Evolutionary conservation across 2,329 filamentous ascomycete genomes (phyloP).

Genomic region (Incumbomyces lentus): DNA sequence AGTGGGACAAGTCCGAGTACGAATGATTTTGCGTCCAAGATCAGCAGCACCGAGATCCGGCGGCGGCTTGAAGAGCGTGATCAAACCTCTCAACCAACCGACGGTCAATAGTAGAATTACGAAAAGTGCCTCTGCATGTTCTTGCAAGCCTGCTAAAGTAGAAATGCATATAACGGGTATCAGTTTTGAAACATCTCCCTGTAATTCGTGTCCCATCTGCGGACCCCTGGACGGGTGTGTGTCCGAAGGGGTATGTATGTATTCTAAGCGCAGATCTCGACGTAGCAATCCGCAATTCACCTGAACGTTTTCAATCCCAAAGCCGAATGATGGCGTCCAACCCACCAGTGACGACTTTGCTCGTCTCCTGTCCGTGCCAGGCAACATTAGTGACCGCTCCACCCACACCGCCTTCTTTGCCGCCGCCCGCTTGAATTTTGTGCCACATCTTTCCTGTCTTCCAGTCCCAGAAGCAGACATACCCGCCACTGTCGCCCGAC

Average conservation of each 20-base stretch:
- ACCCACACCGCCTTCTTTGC: conserved; percentile 39
- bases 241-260: no score
- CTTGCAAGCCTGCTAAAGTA: no score
- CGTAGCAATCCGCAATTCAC: no score
- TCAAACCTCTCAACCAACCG: no score
- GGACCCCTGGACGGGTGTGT: no score
- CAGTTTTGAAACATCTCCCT: no score
- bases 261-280: no score
- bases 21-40: conserved; percentile 67
- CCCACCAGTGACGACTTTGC: conserved; percentile 84
- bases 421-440: conserved; percentile 67
- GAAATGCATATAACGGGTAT: no score
- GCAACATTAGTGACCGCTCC: conserved; percentile 74
- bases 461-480: conserved; percentile 96
- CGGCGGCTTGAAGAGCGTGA: conserved; percentile 33
- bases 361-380: conserved; percentile 97
- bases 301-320: conserved; percentile 70
- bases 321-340: conserved; percentile 81
- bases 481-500: conserved; percentile 75
- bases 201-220: no score
- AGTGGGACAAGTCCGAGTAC: conserved; percentile 35
- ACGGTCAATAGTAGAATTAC: no score
- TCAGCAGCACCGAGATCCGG: conserved; percentile 82
- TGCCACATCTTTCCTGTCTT: conserved; percentile 99
- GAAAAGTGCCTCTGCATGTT: no score